phyloP scores from a whole-genome alignment of 1,139 yeast genomes.

The Lodderomyces pseudojiufengensis region DNA sequence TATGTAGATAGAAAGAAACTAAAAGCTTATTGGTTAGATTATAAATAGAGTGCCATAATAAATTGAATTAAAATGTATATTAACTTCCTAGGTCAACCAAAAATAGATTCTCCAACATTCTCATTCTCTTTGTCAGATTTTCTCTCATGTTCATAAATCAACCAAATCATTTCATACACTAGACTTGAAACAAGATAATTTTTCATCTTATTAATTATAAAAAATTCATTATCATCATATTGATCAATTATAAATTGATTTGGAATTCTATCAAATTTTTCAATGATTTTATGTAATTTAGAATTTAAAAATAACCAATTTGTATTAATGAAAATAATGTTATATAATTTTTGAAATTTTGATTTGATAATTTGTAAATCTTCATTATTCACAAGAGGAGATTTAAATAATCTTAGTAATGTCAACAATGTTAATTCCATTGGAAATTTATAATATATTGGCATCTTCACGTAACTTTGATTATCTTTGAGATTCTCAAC shows the following conservation, averaged over 20 bases:
- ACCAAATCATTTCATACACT: slow-evolving; percentile 41
- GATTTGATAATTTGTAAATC: slow-evolving; percentile 32
- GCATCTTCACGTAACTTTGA: slow-evolving; percentile 31
- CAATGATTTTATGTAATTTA: slow-evolving; percentile 28
- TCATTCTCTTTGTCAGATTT: neutral
- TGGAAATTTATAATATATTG: slow-evolving; percentile 41
- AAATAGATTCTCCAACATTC: no score
- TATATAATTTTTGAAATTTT: slow-evolving; percentile 27
- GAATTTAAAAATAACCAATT: slow-evolving; percentile 27
- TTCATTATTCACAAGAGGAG: slow-evolving; percentile 31
- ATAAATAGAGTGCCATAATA: slow-evolving; percentile 3
- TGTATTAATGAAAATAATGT: slow-evolving; percentile 17
- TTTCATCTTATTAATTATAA: slow-evolving; percentile 34
- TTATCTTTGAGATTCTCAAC: slow-evolving; percentile 14
- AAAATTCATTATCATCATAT: slow-evolving; percentile 15
- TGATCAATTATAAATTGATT: slow-evolving; percentile 11
- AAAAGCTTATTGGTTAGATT: slow-evolving; percentile 32
- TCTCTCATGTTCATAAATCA: slow-evolving; percentile 25
- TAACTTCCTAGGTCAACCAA: neutral
- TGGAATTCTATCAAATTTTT: slow-evolving; percentile 25
- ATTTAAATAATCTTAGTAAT: slow-evolving; percentile 33
- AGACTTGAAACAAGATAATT: slow-evolving; percentile 39
- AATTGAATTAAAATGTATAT: no score
- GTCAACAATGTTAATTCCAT: slow-evolving; percentile 33
- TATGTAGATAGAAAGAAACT: slow-evolving; percentile 51